Evolutionary conservation across 2,329 filamentous ascomycete species (phyloP), one percentile per base, ranked within the genome.

Genomic region (Cladosporium sp.): DNA sequence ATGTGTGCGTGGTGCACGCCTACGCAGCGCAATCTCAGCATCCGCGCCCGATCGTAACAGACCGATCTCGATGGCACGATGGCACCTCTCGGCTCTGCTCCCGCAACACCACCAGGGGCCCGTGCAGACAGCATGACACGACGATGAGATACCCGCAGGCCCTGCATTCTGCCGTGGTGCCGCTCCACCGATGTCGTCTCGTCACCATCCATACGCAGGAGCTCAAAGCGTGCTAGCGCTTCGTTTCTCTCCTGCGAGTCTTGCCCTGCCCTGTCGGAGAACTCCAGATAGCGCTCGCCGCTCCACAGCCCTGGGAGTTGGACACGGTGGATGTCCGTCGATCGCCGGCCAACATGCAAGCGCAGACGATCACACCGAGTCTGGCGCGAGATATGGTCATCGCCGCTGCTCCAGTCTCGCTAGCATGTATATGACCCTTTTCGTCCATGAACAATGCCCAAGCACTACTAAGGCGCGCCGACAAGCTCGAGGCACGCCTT

Each of bases 171-270:
- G n/a, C 38, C 38, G 18, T n/a, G 4, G 1, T 44, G 18, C 54
- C 32, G 54, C 32, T 57, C 55, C 55, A 58, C 32, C 55, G n/a
- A 58, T 58, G 55, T 38, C 55, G 55, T 58, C 55, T 58, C 55
- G 55, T 58, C 55, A 58, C 55, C 55, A 58, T 52, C 55, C 34
- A 24, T 36, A 58, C 55, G 55, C 55, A 58, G 32, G 10, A 41
- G 55, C 55, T 41, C 10, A 15, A 58, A 38, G 30, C 52, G 28
- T 32, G 28, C 52, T 55, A 55, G 52, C 52, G 52, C 52, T 24
- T 6, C n/a, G 38, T 44, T 44, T n/a, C 18, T 44, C 6, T 8
- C 18, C 18, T n/a, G 15, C 28, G 6, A 14, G 14, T 32, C 30
- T 7, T 12, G 15, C n/a, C 21, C 34, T 34, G n/a, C 55, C 55